Percentiles rank a stretch among this genome's conserved stretches.
These are phyloP conservation scores for Colletotrichum sp. DNA, from an alignment of 2,329 filamentous ascomycete genomes.

Conservation along the genomic window DNA sequence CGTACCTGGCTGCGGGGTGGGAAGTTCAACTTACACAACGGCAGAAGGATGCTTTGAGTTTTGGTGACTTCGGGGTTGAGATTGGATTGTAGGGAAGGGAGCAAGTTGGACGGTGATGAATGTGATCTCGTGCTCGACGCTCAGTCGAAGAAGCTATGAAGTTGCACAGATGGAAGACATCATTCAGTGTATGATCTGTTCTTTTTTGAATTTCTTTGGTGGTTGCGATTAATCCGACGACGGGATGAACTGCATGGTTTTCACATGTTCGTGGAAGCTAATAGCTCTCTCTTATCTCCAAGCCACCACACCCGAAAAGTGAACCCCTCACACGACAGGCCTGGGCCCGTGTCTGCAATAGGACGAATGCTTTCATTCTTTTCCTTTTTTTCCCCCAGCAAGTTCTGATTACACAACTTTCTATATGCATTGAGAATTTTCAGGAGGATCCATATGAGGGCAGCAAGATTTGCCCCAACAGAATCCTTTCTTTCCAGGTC, in stretches of 20 bases:
- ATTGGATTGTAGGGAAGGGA: not conserved
- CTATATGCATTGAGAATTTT: not conserved
- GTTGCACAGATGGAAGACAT: not conserved
- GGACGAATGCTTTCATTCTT: not conserved
- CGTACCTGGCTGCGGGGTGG: not conserved
- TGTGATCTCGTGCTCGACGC: not conserved
- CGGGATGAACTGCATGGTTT: not conserved
- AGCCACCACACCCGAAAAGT: not conserved
- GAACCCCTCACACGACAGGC: not conserved
- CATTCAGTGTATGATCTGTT: not conserved
- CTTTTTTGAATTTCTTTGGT: not conserved
- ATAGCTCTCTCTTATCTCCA: not conserved
- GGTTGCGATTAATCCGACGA: not conserved
- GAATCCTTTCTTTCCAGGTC: not conserved
- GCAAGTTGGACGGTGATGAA: not conserved
- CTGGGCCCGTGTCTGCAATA: not conserved
- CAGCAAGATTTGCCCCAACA: not conserved
- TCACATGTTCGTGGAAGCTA: conserved; percentile 5
- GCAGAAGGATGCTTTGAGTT: not conserved
- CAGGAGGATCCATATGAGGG: not conserved
- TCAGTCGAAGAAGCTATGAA: not conserved
- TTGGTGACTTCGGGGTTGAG: not conserved
- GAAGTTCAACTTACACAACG: not conserved
- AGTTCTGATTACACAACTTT: not conserved
- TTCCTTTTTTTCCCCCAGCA: too few species aligned